Conservation (phyloP, 148 eudicot species). For the Agrostemma githago region DNA sequence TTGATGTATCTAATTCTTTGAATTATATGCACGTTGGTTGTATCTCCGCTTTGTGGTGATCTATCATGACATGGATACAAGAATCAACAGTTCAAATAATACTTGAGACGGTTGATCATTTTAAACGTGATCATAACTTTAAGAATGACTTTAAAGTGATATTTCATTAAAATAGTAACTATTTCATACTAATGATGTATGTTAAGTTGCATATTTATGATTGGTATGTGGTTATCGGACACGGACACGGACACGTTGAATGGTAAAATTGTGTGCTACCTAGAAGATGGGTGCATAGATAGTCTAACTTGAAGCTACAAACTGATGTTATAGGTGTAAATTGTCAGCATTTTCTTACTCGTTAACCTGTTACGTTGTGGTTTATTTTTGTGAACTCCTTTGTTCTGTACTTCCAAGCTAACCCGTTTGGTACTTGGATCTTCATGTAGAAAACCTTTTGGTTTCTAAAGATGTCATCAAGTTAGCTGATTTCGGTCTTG, state of each 20-base stretch:
- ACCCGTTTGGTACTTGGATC: background rate
- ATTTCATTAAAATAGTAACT: background rate
- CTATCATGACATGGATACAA: background rate
- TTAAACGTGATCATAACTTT: background rate
- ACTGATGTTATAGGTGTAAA: background rate
- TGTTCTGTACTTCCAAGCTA: background rate
- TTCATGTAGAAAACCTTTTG: conserved; percentile 64
- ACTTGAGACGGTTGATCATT: background rate
- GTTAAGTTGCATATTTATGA: too few species aligned
- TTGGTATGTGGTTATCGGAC: background rate
- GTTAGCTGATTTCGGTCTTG: conserved; percentile 98
- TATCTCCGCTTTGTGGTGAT: background rate
- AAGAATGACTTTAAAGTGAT: background rate
- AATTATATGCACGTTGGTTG: background rate
- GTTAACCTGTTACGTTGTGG: background rate
- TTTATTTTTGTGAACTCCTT: background rate
- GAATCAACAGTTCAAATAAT: background rate
- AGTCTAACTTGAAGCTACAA: background rate
- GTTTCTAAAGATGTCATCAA: conserved; percentile 73
- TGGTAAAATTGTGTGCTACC: background rate
- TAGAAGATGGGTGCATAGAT: background rate
- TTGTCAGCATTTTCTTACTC: background rate
- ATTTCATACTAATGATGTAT: background rate
- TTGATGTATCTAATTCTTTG: too few species aligned
- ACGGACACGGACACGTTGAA: background rate